Base-by-base conservation (phyloP, 2,329 filamentous ascomycete genomes). In the Colletotrichum gloeosporioides region DNA sequence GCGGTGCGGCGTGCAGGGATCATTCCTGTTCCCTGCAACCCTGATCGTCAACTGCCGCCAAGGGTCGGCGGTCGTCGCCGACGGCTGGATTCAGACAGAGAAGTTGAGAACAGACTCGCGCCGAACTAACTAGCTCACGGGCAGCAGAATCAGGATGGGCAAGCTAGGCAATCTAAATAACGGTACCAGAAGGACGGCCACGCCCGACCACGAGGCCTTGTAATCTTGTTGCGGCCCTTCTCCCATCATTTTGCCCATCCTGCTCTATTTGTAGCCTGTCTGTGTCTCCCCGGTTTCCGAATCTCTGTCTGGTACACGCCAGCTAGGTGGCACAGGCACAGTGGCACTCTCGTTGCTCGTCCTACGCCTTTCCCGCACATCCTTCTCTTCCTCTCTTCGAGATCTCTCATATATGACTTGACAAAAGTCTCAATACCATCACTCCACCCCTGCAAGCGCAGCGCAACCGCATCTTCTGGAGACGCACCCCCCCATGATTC, bases 31-130 rank as follows among this genome's bases (percentile, higher is more conserved):
- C 75, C 66, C 36, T 75, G 67, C 77, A 76, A 78, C 77, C 75
- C 71, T 75, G 77, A 78, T 78, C 77, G 75, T 70, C 75, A 75
- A 75, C 69, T 77, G 71, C 75, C 77, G 71, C 77, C 71, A 77
- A 78, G 77, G 70, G 67, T 71, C 27, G 71, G 71, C 71, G 75
- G 70, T 75, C 67, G 70, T 71, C 67, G 70, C 71, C 70, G 64
- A 69, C 65, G 75, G 71, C 44, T 59, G 71, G 71, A 39, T 66
- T 64, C 62, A 61, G 36, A 44, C 32, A 62, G 57, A 34, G 74
- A 70, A 66, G 53, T 25, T 66, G 64, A 55, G 69, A 69, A 77
- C 73, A 76, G 76, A 76, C 64, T 76, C 64, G 70, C 70, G 64
- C 59, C 57, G 29, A 34, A 44, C 73, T 53, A 76, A 29, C 36